A percentile compares a stretch with the other conserved stretches of the same genome.
These are phyloP conservation scores for Solanum chilense DNA, from an alignment of 257 asterid genomes.

Conservation along the genomic window DNA sequence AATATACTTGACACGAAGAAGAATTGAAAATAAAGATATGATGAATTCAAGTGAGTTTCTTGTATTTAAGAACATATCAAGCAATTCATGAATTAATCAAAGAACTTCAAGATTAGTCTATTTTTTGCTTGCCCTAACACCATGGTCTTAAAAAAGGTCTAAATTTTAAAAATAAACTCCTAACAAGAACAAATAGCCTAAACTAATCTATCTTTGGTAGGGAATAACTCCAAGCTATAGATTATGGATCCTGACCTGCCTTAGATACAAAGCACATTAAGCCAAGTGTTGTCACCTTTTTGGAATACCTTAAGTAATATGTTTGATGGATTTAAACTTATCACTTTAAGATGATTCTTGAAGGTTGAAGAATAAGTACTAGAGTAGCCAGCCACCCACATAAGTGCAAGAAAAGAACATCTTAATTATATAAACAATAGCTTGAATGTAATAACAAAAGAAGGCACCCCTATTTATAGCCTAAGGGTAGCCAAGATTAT, in stretches of 20 bases:
- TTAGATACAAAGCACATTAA: background rate
- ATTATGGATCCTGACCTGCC: background rate
- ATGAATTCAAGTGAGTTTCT: background rate
- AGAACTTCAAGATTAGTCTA: background rate
- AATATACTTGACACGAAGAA: background rate
- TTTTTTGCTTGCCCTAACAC: background rate
- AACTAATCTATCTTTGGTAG: background rate
- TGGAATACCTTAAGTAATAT: background rate
- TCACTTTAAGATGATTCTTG: background rate
- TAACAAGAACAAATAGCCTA: background rate
- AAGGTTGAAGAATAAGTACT: background rate
- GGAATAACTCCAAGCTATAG: background rate
- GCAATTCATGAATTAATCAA: background rate
- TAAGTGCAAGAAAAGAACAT: background rate
- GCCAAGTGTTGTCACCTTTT: background rate
- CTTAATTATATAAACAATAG: background rate
- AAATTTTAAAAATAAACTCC: background rate
- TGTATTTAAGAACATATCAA: background rate
- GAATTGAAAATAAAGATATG: background rate
- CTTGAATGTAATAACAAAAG: background rate
- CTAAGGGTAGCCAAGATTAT: background rate
- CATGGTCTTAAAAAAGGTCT: background rate
- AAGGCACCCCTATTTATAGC: background rate
- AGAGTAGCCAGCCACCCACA: background rate
- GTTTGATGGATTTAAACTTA: background rate